Conservation (phyloP, 2,329 filamentous ascomycete genomes). For the Cytospora chrysosperma region DNA sequence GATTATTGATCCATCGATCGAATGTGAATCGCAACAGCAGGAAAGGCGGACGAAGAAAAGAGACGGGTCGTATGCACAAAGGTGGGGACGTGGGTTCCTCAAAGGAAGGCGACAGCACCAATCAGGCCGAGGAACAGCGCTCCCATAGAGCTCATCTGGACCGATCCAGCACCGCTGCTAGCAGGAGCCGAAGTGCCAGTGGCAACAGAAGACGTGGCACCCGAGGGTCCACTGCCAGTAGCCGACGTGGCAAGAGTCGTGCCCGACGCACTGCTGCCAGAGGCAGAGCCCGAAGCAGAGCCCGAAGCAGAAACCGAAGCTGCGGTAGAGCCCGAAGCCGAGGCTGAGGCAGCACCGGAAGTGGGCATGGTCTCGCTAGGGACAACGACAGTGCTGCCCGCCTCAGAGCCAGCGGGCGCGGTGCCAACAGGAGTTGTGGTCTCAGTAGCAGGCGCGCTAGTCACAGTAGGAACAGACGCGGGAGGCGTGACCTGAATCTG, state of each 20-base stretch:
- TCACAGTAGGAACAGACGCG: conserved; percentile 27
- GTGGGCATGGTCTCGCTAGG: conserved; percentile 26
- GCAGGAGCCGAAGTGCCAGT: conserved; percentile 29
- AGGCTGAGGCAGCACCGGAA: conserved; percentile 6
- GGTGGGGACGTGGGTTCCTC: conserved; percentile 21
- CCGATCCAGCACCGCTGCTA: conserved; percentile 32
- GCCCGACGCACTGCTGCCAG: conserved; percentile 21
- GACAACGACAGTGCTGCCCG: conserved; percentile 23
- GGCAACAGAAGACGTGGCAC: conserved; percentile 25
- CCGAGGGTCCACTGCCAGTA: conserved; percentile 25
- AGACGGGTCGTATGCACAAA: not conserved
- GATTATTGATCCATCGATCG: too few species aligned
- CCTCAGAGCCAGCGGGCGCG: conserved; percentile 21
- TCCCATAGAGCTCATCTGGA: conserved; percentile 34
- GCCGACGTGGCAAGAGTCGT: conserved; percentile 26
- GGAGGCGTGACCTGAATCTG: conserved; percentile 47
- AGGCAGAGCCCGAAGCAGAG: conserved; percentile 11
- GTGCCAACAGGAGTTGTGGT: conserved; percentile 24
- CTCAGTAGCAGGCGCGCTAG: conserved; percentile 25
- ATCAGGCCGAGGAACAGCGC: conserved; percentile 37
- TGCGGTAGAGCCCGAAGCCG: conserved; percentile 5
- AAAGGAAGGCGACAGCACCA: conserved; percentile 38
- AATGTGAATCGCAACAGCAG: not conserved
- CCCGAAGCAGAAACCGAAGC: conserved; percentile 26
- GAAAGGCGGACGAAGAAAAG: not conserved